Evolutionary conservation across 257 asterid genomes (phyloP).

Genomic region (Avicennia marina): DNA sequence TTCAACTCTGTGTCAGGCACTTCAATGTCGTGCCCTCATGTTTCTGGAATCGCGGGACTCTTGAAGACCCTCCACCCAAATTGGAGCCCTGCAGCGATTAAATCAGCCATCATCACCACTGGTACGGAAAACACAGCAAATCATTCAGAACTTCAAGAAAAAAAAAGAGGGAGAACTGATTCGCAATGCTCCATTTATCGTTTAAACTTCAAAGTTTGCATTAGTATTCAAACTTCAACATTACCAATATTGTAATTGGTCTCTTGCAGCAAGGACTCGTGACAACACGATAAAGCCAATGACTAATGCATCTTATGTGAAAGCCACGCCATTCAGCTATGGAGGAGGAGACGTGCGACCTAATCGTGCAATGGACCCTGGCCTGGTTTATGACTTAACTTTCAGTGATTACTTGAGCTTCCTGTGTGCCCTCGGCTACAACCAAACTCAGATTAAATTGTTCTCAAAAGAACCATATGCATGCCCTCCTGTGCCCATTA

Average conservation of each 20-base stretch:
- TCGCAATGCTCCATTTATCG: too few species aligned
- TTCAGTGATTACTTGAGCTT: constrained; percentile 52
- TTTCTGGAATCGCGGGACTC: constrained; percentile 84
- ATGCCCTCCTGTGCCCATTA: constrained; percentile 34
- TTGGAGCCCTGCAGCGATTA: constrained; percentile 97
- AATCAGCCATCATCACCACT: constrained; percentile 80
- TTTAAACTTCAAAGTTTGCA: too few species aligned
- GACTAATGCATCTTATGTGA: constrained; percentile 41
- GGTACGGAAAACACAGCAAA: constrained; percentile 25
- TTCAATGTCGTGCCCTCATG: constrained; percentile 95
- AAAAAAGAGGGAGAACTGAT: too few species aligned
- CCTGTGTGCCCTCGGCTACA: constrained; percentile 64
- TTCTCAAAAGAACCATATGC: constrained; percentile 31
- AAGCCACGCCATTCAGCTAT: constrained; percentile 73
- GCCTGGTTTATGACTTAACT: constrained; percentile 67
- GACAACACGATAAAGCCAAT: constrained; percentile 55
- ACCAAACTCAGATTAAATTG: constrained; percentile 33
- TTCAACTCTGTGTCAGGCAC: constrained; percentile 80
- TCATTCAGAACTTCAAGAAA: not conserved
- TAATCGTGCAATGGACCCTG: constrained; percentile 93
- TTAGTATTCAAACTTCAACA: not conserved
- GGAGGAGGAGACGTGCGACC: constrained; percentile 92
- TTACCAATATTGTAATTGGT: not conserved
- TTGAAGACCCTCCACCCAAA: constrained; percentile 70
- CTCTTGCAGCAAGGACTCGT: constrained; percentile 55